phyloP scores from a whole-genome alignment of 805 yeast species.

The Scheffersomyces spartinae region DNA sequence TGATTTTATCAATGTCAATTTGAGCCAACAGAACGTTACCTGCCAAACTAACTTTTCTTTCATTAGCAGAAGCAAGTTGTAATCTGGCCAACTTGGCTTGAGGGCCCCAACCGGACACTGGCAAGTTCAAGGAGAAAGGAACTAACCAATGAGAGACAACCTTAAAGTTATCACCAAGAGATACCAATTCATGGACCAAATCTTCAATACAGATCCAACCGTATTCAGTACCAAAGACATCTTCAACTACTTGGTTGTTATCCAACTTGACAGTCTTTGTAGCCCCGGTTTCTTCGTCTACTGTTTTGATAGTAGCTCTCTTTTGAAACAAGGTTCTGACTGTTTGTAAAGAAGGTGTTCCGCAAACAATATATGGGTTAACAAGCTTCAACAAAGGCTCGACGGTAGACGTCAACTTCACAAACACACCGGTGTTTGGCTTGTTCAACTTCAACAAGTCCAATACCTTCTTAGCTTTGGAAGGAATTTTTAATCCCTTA shows the following conservation, averaged over 20 bases:
- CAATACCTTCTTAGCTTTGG: constrained; percentile 49
- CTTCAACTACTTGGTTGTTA: constrained; percentile 68
- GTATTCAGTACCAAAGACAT: constrained; percentile 41
- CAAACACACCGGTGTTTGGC: constrained; percentile 59
- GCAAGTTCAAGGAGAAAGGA: constrained; percentile 61
- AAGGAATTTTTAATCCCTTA: constrained; percentile 52
- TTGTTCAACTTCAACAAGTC: constrained; percentile 48
- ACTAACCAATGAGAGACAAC: constrained; percentile 47
- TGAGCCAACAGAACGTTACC: constrained; percentile 57
- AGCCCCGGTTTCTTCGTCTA: constrained; percentile 15
- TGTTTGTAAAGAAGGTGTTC: constrained; percentile 62
- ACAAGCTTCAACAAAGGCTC: constrained; percentile 55
- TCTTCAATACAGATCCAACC: constrained; percentile 77
- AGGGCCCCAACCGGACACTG: constrained; percentile 67
- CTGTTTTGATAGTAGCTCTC: constrained; percentile 48
- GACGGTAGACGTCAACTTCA: constrained; percentile 48
- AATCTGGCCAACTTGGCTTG: constrained; percentile 56
- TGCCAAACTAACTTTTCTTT: constrained; percentile 40
- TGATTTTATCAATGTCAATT: constrained; percentile 61
- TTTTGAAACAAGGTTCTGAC: constrained; percentile 66
- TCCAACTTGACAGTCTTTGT: constrained; percentile 41
- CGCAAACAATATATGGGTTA: constrained; percentile 64
- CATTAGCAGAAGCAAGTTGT: constrained; percentile 39
- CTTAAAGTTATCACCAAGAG: constrained; percentile 56
- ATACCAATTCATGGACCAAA: constrained; percentile 56